Evolutionary conservation across 2,329 filamentous ascomycete genomes (phyloP).

Genomic region (Aspergillus candidus): DNA sequence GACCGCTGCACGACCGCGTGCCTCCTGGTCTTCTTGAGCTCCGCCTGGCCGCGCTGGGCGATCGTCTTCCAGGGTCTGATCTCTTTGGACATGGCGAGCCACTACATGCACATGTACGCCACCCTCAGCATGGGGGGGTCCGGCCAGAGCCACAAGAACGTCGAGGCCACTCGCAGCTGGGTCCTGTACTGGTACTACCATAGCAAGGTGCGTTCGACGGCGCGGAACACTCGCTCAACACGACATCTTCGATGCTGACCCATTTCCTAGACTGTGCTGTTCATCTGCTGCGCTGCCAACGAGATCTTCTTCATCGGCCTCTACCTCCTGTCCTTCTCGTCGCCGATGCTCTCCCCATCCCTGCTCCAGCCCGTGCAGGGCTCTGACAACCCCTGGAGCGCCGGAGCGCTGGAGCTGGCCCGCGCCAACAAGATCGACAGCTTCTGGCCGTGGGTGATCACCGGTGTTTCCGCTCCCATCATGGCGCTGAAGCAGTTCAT

Average conservation of each 20-base stretch:
- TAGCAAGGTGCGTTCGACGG: slow-evolving; percentile 67
- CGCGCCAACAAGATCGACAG: slow-evolving; percentile 90
- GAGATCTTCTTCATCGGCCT: slow-evolving; percentile 97
- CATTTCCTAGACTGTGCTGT: slow-evolving; percentile 67
- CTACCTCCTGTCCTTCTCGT: slow-evolving; percentile 95
- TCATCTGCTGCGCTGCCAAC: slow-evolving; percentile 83
- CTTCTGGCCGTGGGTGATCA: slow-evolving; percentile 70
- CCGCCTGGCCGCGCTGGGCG: slow-evolving; percentile 88
- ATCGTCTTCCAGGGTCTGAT: slow-evolving; percentile 93
- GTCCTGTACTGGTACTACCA: slow-evolving; percentile 94
- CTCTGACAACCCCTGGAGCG: slow-evolving; percentile 85
- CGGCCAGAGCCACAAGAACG: slow-evolving; percentile 81
- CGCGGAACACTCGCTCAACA: not conserved
- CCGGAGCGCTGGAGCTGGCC: slow-evolving; percentile 84
- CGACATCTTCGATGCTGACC: slow-evolving; percentile 7
- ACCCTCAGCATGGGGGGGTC: slow-evolving; percentile 81
- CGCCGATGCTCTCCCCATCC: slow-evolving; percentile 78
- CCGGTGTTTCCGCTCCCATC: slow-evolving; percentile 71
- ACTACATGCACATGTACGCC: slow-evolving; percentile 99
- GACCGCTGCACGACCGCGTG: slow-evolving; percentile 96
- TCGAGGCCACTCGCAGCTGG: slow-evolving; percentile 81
- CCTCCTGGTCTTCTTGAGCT: slow-evolving; percentile 87
- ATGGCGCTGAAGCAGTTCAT: slow-evolving; percentile 91
- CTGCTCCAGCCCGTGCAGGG: slow-evolving; percentile 53
- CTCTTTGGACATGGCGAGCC: slow-evolving; percentile 84